Conservation (phyloP, 345 rosid species). For the Arabis hirsuta region DNA sequence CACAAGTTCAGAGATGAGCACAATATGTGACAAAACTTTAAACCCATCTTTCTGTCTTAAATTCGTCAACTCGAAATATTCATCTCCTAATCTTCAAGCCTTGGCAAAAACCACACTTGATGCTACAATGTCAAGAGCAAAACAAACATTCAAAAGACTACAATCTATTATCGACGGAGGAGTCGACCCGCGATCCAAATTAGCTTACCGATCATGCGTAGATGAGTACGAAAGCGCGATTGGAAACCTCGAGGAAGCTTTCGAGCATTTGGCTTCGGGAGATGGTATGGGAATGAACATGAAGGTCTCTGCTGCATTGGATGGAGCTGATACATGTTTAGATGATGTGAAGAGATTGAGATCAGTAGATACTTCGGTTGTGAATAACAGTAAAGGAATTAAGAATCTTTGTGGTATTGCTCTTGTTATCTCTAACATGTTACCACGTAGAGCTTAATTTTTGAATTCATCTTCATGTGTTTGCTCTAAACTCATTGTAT, state of each 20-base stretch:
- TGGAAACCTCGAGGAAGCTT: constrained; percentile 33
- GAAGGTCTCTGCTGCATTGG: constrained; percentile 40
- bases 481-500: constrained; percentile 19
- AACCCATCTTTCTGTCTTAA: constrained; percentile 38
- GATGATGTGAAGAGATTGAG: constrained; percentile 41
- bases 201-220: constrained; percentile 40
- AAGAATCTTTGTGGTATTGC: constrained; percentile 42
- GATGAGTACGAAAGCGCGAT: constrained; percentile 30
- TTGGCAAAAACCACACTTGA: constrained; percentile 39
- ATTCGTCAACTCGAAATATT: constrained; percentile 30
- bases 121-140: constrained; percentile 32
- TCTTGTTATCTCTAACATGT: constrained; percentile 45
- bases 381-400: constrained; percentile 33
- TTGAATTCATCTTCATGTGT: constrained; percentile 19
- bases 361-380: constrained; percentile 37
- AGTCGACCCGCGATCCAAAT: constrained; percentile 39
- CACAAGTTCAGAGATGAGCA: constrained; percentile 31
- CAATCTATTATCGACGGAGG: constrained; percentile 38
- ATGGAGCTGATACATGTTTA: constrained; percentile 42
- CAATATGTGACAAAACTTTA: constrained; percentile 41
- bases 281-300: constrained; percentile 37
- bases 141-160: constrained; percentile 30
- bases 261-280: constrained; percentile 36
- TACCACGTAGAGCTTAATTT: constrained; percentile 39
- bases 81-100: constrained; percentile 40